Percentiles rank a stretch among this genome's conserved stretches.
These are phyloP conservation scores for Arthrobotrys conoides DNA, from an alignment of 2,329 filamentous ascomycete species.

Conservation along the genomic window DNA sequence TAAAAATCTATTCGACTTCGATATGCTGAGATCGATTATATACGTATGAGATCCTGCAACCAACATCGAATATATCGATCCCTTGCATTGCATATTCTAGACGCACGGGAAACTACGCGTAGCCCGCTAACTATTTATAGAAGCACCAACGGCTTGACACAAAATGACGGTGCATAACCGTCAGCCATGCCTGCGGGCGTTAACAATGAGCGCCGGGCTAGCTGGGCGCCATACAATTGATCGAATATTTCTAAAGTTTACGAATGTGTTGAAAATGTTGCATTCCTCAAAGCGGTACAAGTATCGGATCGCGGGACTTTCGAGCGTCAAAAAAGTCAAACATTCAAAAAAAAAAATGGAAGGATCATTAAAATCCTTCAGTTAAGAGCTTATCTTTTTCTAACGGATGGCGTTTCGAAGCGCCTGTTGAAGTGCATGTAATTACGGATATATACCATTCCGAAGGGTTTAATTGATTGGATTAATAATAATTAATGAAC, in stretches of 20 bases:
- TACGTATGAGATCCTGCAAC: too few species aligned
- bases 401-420: constrained; percentile 15
- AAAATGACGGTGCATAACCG: background rate
- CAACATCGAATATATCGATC: background rate
- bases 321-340: background rate
- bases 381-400: background rate
- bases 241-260: background rate
- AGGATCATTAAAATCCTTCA: constrained; percentile 20
- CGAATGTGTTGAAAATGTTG: constrained; percentile 26
- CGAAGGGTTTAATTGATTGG: background rate
- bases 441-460: constrained; percentile 9
- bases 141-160: background rate
- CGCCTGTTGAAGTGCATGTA: background rate
- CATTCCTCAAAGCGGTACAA: background rate
- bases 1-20: background rate
- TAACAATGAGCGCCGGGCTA: background rate
- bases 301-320: background rate
- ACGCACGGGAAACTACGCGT: background rate
- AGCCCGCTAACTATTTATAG: constrained; percentile 15
- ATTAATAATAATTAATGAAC: background rate
- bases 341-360: background rate
- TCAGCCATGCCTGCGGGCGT: background rate
- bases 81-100: background rate
- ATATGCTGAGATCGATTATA: too few species aligned
- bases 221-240: background rate